Percentiles rank a stretch among this genome's conserved stretches.
Evolutionary conservation across 257 asterid genomes (phyloP).

Genomic region (Nicotiana attenuata): DNA sequence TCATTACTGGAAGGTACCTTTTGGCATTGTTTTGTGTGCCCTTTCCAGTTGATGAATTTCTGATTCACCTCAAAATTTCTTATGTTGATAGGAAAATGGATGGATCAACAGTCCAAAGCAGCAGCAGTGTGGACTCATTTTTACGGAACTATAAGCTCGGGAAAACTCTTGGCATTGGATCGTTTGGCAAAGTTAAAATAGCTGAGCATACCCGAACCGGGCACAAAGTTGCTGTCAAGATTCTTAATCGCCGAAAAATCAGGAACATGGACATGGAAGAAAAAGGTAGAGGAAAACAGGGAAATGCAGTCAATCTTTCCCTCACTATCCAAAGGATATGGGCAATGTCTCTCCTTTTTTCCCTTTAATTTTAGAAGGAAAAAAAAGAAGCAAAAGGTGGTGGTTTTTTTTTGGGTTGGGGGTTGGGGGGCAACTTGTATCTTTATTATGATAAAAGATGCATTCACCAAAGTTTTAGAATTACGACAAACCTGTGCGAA

Average conservation of each 20-base stretch:
- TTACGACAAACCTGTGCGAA: too few species aligned
- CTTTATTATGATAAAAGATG: background rate
- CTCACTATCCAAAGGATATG: background rate
- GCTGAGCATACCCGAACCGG: conserved; percentile 83
- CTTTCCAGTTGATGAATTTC: background rate
- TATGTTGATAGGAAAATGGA: conserved; percentile 56
- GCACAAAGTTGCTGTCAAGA: conserved; percentile 89
- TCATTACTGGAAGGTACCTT: background rate
- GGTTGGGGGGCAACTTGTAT: background rate
- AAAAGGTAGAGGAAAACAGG: conserved; percentile 40
- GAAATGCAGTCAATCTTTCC: background rate
- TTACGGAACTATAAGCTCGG: conserved; percentile 83
- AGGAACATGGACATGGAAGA: conserved; percentile 82
- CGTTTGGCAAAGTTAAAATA: conserved; percentile 83
- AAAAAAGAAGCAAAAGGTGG: background rate
- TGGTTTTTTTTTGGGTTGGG: background rate
- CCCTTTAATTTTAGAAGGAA: background rate
- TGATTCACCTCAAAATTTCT: background rate
- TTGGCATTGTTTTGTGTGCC: background rate
- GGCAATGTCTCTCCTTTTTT: background rate
- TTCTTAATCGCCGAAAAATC: conserved; percentile 74
- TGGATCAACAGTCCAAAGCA: conserved; percentile 45
- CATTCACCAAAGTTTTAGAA: too few species aligned
- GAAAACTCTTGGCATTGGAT: conserved; percentile 88
- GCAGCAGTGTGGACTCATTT: conserved; percentile 59